Percentiles rank a stretch among this genome's conserved stretches.
These are phyloP conservation scores for Raffaelea albimanens DNA, from an alignment of 2,329 filamentous ascomycete genomes.

Conservation along the genomic window DNA sequence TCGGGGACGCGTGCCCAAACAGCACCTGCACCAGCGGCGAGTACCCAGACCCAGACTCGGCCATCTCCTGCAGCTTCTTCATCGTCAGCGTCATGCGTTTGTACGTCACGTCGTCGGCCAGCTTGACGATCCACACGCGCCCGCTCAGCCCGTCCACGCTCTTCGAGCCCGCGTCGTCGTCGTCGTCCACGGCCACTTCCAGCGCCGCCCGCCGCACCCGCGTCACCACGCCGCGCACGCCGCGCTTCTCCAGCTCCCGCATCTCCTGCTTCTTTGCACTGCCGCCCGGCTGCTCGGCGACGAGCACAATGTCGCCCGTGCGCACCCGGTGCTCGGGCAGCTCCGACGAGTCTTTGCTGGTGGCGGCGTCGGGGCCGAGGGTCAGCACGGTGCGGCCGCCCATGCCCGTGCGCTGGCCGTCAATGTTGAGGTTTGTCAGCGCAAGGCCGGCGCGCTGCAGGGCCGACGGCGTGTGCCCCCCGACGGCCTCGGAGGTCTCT, in stretches of 20 bases:
- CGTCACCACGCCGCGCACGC: conserved; percentile 61
- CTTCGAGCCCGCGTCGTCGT: conserved; percentile 47
- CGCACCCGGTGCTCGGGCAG: conserved; percentile 69
- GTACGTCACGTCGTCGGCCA: conserved; percentile 61
- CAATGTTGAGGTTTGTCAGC: conserved; percentile 63
- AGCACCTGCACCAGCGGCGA: conserved; percentile 51
- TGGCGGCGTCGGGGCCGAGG: conserved; percentile 55
- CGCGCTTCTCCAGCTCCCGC: conserved; percentile 58
- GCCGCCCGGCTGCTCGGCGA: conserved; percentile 66
- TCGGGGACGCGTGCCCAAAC: conserved; percentile 49
- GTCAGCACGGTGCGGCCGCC: conserved; percentile 88
- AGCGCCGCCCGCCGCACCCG: conserved; percentile 49
- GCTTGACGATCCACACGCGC: conserved; percentile 55
- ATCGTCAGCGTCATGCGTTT: conserved; percentile 56
- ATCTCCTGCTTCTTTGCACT: conserved; percentile 65
- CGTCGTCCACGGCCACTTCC: conserved; percentile 57
- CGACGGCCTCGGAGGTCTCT: conserved; percentile 59
- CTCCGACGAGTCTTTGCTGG: conserved; percentile 27
- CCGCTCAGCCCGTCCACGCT: conserved; percentile 24
- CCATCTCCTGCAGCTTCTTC: conserved; percentile 48
- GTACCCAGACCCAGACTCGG: conserved; percentile 38
- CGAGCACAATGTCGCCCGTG: conserved; percentile 67
- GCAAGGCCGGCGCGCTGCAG: conserved; percentile 73
- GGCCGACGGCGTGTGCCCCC: conserved; percentile 55
- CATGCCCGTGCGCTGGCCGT: conserved; percentile 74